A percentile compares a stretch with the other conserved stretches of the same genome.
Conservation (phyloP, 1,284 basidiomycete genomes). For the Moesziomyces sp. region DNA sequence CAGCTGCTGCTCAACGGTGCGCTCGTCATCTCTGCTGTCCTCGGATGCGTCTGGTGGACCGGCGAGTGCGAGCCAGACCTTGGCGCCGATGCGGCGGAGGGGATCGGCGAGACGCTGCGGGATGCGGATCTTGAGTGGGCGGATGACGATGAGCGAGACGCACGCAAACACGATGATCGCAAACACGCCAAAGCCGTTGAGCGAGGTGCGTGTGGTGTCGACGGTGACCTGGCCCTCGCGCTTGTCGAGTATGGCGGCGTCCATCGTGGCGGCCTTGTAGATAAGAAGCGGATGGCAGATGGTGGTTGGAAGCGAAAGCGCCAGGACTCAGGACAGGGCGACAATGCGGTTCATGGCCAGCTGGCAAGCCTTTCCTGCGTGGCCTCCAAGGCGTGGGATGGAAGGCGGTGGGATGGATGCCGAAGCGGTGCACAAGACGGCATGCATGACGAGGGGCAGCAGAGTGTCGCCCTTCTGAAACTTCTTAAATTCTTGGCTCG, state of each 20-base stretch:
- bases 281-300: neutral
- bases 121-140: constrained; percentile 54
- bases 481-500: too few species aligned
- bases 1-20: constrained; percentile 21
- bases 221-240: constrained; percentile 17
- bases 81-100: constrained; percentile 7
- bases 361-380: too few species aligned
- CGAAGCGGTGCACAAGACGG: too few species aligned
- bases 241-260: constrained; percentile 10
- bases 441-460: too few species aligned
- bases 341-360: too few species aligned
- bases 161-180: constrained; percentile 64
- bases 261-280: constrained; percentile 7
- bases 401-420: too few species aligned
- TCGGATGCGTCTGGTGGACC: constrained; percentile 20
- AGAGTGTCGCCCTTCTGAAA: too few species aligned
- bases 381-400: too few species aligned
- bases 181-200: constrained; percentile 65
- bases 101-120: constrained; percentile 28
- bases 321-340: too few species aligned
- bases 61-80: constrained; percentile 23
- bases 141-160: constrained; percentile 63
- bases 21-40: constrained; percentile 19
- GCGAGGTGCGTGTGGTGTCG: constrained; percentile 44
- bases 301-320: neutral